A percentile compares a stretch with the other conserved stretches of the same genome.
Conservation (phyloP, 768 basidiomycete genomes). For the Rhodotorula kratochvilovae region DNA sequence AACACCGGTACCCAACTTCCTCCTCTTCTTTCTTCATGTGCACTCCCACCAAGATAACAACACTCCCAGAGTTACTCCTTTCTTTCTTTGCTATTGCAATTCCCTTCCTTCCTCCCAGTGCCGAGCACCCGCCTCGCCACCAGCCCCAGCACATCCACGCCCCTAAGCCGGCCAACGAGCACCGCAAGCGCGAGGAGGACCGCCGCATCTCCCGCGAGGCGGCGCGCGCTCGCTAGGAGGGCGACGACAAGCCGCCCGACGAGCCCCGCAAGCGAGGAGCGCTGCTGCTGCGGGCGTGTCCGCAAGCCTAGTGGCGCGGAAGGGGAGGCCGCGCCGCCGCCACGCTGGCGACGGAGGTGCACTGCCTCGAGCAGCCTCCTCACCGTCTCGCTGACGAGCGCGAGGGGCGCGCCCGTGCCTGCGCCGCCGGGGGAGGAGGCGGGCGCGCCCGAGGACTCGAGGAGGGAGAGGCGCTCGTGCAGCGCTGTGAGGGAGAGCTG, state of each 20-base stretch:
- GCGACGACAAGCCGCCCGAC: neutral
- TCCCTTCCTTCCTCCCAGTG: too few species aligned
- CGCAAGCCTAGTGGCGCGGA: neutral
- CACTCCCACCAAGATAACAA: too few species aligned
- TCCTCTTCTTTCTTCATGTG: too few species aligned
- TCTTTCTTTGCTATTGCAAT: too few species aligned
- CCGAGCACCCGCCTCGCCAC: neutral
- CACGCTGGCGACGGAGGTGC: neutral
- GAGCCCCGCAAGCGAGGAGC: neutral
- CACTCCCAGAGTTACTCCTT: too few species aligned
- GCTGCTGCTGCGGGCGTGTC: neutral
- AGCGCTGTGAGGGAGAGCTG: conserved; percentile 78
- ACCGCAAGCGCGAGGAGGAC: conserved; percentile 3
- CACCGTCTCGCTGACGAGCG: neutral
- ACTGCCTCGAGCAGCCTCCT: neutral
- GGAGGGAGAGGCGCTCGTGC: conserved; percentile 60
- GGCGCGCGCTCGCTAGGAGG: neutral
- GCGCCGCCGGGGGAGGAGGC: neutral
- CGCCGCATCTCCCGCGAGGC: conserved; percentile 1
- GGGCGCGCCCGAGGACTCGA: conserved; percentile 52
- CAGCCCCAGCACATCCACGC: conserved; percentile 9
- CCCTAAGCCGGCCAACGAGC: conserved; percentile 9
- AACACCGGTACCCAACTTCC: too few species aligned
- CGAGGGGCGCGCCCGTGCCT: neutral
- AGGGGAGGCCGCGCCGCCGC: neutral